A percentile compares a stretch with the other conserved stretches of the same genome.
Evolutionary conservation across 345 rosid species (phyloP).

Genomic region (Eucalyptus caleyi): DNA sequence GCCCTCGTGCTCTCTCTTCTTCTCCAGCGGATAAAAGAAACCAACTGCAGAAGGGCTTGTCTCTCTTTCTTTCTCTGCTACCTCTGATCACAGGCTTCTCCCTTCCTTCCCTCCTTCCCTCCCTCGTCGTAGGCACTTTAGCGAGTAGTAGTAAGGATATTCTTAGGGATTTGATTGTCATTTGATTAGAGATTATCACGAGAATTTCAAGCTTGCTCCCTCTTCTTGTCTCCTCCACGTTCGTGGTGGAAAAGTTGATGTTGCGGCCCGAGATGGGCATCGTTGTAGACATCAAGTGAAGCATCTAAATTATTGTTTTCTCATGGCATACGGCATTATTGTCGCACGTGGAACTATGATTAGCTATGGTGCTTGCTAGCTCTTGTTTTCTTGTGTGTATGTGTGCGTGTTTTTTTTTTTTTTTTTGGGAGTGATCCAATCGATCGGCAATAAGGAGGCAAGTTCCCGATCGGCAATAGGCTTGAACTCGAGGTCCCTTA

Average conservation of each 20-base stretch:
- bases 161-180: not conserved
- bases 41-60: too few relatives aligned
- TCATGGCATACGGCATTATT: not conserved
- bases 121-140: not conserved
- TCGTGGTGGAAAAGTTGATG: not conserved
- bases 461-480: not conserved
- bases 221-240: not conserved
- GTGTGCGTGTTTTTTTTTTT: not conserved
- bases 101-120: too few relatives aligned
- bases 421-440: fast-evolving
- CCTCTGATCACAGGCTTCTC: not conserved
- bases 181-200: not conserved
- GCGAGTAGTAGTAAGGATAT: not conserved
- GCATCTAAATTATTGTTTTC: not conserved
- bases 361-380: not conserved
- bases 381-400: not conserved
- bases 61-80: not conserved
- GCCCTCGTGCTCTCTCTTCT: slow-evolving; percentile 59
- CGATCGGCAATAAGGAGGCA: not conserved
- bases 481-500: not conserved
- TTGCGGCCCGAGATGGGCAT: not conserved
- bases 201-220: not conserved
- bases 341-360: not conserved
- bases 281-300: not conserved
- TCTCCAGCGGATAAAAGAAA: slow-evolving; percentile 33